phyloP scores from a whole-genome alignment of 78 protist genomes.

The Tieghemostelium lacteum region DNA sequence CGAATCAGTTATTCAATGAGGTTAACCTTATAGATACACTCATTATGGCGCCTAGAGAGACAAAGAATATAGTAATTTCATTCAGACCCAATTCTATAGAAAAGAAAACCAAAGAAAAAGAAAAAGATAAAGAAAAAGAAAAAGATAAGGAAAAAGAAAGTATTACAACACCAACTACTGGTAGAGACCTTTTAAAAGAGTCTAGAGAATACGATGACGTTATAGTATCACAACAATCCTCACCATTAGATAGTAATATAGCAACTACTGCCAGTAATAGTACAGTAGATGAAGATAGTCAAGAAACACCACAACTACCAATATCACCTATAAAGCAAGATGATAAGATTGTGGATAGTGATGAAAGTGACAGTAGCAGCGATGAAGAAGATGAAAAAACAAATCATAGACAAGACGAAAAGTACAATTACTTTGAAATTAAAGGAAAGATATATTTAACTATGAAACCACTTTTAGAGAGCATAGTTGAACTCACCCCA shows the following conservation, averaged over 20 bases:
- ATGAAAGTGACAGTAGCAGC: background rate
- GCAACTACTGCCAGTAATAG: background rate
- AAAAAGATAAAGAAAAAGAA: background rate
- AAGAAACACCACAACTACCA: background rate
- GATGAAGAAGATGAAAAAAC: background rate
- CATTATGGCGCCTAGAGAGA: constrained; percentile 23
- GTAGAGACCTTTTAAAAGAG: too few relatives aligned
- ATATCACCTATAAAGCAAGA: too few relatives aligned
- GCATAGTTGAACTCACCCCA: background rate
- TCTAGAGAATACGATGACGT: too few relatives aligned
- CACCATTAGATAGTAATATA: background rate
- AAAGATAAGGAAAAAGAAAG: background rate
- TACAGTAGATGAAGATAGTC: background rate
- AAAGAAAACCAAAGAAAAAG: background rate
- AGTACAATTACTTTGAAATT: constrained; percentile 44
- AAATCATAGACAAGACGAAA: background rate
- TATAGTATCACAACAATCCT: background rate
- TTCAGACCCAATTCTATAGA: constrained; percentile 51
- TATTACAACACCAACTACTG: background rate
- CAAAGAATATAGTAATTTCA: constrained; percentile 33
- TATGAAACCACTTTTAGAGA: background rate
- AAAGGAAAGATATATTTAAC: constrained; percentile 60
- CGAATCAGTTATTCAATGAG: constrained; percentile 72
- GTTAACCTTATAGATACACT: constrained; percentile 40
- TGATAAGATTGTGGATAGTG: too few relatives aligned